phyloP scores from a whole-genome alignment of 176 grass and related monocot genomes.

The Tillandsia fasciculata region DNA sequence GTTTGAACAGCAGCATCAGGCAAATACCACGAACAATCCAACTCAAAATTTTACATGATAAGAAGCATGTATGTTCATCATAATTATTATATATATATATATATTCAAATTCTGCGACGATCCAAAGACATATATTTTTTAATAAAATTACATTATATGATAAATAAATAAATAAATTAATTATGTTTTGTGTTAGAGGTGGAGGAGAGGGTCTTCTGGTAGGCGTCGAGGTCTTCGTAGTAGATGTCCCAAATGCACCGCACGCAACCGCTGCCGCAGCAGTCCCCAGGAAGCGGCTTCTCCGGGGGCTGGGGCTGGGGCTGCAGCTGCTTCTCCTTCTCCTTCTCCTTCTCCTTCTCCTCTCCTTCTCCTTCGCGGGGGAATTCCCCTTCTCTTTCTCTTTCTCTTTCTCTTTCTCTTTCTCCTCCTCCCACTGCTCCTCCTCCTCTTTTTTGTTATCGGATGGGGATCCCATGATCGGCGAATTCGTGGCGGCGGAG shows the following conservation, averaged over 20 bases:
- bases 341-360: neutral
- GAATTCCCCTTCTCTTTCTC: neutral
- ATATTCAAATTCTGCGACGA: too few species aligned
- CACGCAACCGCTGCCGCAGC: constrained; percentile 91
- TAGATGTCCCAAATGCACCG: constrained; percentile 91
- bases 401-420: neutral
- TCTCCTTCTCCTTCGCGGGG: neutral
- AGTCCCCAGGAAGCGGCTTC: constrained; percentile 90
- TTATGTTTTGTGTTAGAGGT: neutral
- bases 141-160: too few species aligned
- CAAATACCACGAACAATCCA: too few species aligned
- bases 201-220: constrained; percentile 44
- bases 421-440: neutral
- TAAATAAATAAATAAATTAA: neutral
- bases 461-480: neutral
- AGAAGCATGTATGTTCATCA: too few species aligned
- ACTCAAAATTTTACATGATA: too few species aligned
- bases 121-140: too few species aligned
- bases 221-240: constrained; percentile 80
- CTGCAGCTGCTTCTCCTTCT: neutral
- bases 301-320: constrained; percentile 60
- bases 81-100: too few species aligned
- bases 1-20: too few species aligned
- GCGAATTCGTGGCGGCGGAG: neutral
- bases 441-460: neutral